phyloP scores from a whole-genome alignment of 164 flowering plant species.

The Houttuynia cordata region DNA sequence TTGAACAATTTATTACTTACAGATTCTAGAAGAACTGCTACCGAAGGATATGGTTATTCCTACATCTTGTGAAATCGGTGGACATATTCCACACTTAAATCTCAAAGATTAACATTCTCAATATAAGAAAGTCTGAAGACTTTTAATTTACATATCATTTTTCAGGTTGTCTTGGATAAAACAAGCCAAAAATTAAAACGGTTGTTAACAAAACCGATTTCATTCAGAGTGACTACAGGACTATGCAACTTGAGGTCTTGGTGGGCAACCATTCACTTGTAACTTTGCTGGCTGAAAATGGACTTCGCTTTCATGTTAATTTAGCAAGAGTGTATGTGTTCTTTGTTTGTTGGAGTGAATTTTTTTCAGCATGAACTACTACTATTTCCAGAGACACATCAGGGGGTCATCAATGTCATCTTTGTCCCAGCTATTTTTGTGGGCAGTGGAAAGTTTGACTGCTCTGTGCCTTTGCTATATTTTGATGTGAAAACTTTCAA shows the following conservation, averaged over 20 bases:
- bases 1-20: slow-evolving; percentile 9
- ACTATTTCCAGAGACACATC: not conserved
- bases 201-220: slow-evolving; percentile 86
- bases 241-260: slow-evolving; percentile 95
- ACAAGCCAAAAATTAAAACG: slow-evolving; percentile 81
- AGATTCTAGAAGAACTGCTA: slow-evolving; percentile 77
- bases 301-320: slow-evolving; percentile 73
- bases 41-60: slow-evolving; percentile 65
- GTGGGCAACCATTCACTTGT: slow-evolving; percentile 89
- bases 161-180: slow-evolving; percentile 87
- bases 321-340: slow-evolving; percentile 70
- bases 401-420: not conserved
- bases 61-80: slow-evolving; percentile 80
- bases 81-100: slow-evolving; percentile 89
- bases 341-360: not conserved
- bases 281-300: slow-evolving; percentile 73
- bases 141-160: not conserved
- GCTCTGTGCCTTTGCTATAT: not conserved
- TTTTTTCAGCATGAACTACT: not conserved
- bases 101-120: slow-evolving; percentile 77
- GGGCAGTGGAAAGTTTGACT: not conserved
- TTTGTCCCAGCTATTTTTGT: not conserved
- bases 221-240: slow-evolving; percentile 75
- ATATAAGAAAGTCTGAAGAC: slow-evolving; percentile 36
- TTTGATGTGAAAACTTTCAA: no score